phyloP scores from a whole-genome alignment of 495 filamentous ascomycete species.

The Penicillium ucsense region DNA sequence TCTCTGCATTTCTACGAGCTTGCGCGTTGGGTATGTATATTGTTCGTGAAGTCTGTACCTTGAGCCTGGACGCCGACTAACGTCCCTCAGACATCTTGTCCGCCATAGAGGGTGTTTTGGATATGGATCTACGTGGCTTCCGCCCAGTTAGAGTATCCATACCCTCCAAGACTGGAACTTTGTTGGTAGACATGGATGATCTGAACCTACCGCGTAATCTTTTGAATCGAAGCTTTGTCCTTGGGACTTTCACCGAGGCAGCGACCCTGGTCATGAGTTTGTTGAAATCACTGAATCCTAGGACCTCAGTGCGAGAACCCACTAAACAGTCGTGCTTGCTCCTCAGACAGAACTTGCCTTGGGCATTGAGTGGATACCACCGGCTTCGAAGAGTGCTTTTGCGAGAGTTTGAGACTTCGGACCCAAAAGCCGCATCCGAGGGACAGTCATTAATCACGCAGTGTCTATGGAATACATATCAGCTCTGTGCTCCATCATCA shows the following conservation, averaged over 20 bases:
- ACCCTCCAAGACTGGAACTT: conserved; percentile 17
- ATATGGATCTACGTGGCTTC: neutral
- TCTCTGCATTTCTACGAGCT: conserved; percentile 25
- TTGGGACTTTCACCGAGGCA: conserved; percentile 19
- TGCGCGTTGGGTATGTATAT: conserved; percentile 27
- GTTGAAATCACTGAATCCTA: conserved; percentile 22
- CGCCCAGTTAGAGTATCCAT: conserved; percentile 11
- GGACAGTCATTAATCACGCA: conserved; percentile 15
- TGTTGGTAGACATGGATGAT: conserved; percentile 24
- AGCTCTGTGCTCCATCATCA: conserved; percentile 8
- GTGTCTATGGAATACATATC: conserved; percentile 15
- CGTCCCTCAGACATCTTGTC: conserved; percentile 25
- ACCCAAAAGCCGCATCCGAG: conserved; percentile 3
- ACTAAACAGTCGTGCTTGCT: conserved; percentile 6
- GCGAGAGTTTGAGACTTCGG: conserved; percentile 16
- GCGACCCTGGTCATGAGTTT: conserved; percentile 16
- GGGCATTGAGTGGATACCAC: conserved; percentile 27
- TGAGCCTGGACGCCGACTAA: neutral
- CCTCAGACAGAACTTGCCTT: conserved; percentile 25
- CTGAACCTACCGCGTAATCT: conserved; percentile 22
- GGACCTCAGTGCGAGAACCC: neutral
- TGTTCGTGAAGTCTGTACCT: neutral
- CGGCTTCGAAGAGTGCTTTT: conserved; percentile 24
- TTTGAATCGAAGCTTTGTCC: conserved; percentile 12
- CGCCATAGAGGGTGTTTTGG: conserved; percentile 19